Percentiles rank a stretch among this genome's conserved stretches.
Conservation (phyloP, 441 rosid genomes). For the Pelargonium cotyledonis region DNA sequence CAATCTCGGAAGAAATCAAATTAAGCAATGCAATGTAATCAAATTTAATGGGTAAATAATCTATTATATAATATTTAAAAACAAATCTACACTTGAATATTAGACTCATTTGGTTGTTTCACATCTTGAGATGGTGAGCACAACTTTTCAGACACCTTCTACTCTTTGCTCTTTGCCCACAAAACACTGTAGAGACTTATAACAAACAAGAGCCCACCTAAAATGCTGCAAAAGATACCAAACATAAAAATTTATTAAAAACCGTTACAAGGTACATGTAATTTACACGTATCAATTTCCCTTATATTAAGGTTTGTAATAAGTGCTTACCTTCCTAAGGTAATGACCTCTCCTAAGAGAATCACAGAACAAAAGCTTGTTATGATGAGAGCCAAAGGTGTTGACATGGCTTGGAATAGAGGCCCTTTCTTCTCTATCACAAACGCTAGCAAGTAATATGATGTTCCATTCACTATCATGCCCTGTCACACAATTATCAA, state of each 20-base stretch:
- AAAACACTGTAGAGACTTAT: conserved; percentile 22
- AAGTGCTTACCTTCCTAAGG: conserved; percentile 18
- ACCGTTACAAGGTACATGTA: not conserved
- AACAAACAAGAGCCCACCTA: conserved; percentile 21
- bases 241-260: not conserved
- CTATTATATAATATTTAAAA: too few relatives aligned
- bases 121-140: not conserved
- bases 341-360: conserved; percentile 20
- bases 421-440: conserved; percentile 27
- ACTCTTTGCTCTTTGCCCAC: conserved; percentile 25
- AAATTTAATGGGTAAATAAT: too few relatives aligned
- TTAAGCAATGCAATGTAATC: too few relatives aligned
- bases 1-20: too few relatives aligned
- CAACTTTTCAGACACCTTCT: not conserved
- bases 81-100: too few relatives aligned
- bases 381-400: conserved; percentile 18
- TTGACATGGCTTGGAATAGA: conserved; percentile 21
- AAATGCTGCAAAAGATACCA: conserved; percentile 15
- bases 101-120: not conserved
- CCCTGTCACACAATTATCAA: conserved; percentile 14
- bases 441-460: conserved; percentile 22
- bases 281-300: too few relatives aligned
- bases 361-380: conserved; percentile 21
- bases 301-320: too few relatives aligned
- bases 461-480: conserved; percentile 18